These are phyloP conservation scores for Aspergillus sclerotiicarbonarius DNA, from an alignment of 495 filamentous ascomycete species.

Conservation along the genomic window DNA sequence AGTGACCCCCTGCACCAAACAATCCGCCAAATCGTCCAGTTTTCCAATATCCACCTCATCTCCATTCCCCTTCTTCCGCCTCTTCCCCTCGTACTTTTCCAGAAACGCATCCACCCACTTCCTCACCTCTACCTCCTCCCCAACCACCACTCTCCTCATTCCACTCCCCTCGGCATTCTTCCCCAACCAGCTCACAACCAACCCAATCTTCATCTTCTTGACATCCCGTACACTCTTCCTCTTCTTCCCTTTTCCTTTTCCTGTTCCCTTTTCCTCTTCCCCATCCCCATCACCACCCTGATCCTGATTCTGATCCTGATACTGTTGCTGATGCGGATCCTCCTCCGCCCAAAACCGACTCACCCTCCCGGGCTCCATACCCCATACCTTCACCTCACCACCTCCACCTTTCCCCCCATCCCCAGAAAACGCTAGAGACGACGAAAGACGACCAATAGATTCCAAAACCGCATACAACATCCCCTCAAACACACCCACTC, in stretches of 20 bases:
- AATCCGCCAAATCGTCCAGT: constrained; percentile 89
- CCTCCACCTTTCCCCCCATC: constrained; percentile 39
- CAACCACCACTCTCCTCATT: constrained; percentile 24
- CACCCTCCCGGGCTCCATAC: constrained; percentile 43
- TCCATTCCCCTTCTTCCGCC: constrained; percentile 11
- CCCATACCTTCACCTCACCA: constrained; percentile 23
- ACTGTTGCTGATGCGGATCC: too few relatives aligned
- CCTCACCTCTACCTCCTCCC: constrained; percentile 33
- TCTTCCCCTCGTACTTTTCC: constrained; percentile 37
- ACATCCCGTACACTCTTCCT: constrained; percentile 29
- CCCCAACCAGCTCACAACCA: constrained; percentile 57
- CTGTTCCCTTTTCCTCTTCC: constrained; percentile 17
- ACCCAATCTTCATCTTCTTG: constrained; percentile 65
- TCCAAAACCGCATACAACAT: constrained; percentile 84
- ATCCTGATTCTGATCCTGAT: not conserved
- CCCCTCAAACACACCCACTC: constrained; percentile 85
- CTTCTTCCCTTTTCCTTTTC: constrained; percentile 24
- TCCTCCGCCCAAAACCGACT: constrained; percentile 31
- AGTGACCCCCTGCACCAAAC: constrained; percentile 78
- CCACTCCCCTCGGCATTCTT: not conserved
- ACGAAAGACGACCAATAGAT: too few relatives aligned
- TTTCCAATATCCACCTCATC: constrained; percentile 48
- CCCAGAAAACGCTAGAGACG: too few relatives aligned
- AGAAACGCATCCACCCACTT: constrained; percentile 46
- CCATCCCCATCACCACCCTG: constrained; percentile 1